Conservation (phyloP, 2,329 filamentous ascomycete genomes). For the Penicillium janthinellum region DNA sequence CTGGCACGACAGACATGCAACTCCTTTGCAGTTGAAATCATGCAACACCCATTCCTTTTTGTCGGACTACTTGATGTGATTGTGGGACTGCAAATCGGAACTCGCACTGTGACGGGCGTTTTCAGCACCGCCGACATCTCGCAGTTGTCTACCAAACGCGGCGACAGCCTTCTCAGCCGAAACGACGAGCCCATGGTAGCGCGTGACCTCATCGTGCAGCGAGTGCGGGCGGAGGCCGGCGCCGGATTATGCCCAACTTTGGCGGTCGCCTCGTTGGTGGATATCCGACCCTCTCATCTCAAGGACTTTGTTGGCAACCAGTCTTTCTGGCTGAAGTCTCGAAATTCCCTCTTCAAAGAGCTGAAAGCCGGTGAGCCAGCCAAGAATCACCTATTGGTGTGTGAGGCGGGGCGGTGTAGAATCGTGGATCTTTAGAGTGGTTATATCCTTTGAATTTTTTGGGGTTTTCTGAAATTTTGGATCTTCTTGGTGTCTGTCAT, state of each 20-base stretch:
- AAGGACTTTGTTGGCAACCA: slow-evolving; percentile 38
- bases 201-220: slow-evolving; percentile 34
- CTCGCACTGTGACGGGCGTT: slow-evolving; percentile 60
- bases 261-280: slow-evolving; percentile 38
- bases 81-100: slow-evolving; percentile 72
- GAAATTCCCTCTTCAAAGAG: slow-evolving; percentile 42
- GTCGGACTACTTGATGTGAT: slow-evolving; percentile 75
- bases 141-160: slow-evolving; percentile 10
- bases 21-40: slow-evolving; percentile 86
- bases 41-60: slow-evolving; percentile 93
- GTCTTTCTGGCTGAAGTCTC: slow-evolving; percentile 42
- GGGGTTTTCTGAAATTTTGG: background rate
- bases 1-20: slow-evolving; percentile 73
- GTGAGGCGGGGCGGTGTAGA: slow-evolving; percentile 41
- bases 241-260: slow-evolving; percentile 36
- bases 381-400: slow-evolving; percentile 44
- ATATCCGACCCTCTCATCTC: slow-evolving; percentile 38
- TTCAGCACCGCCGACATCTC: slow-evolving; percentile 43
- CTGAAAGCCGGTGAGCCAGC: slow-evolving; percentile 35
- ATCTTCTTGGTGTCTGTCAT: background rate
- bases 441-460: background rate
- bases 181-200: slow-evolving; percentile 29
- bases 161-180: slow-evolving; percentile 20
- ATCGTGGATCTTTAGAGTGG: slow-evolving; percentile 36
- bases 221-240: slow-evolving; percentile 39